A percentile compares a stretch with the other conserved stretches of the same genome.
Evolutionary conservation across 768 basidiomycete species (phyloP).

Genomic region (Tulasnella sp.): DNA sequence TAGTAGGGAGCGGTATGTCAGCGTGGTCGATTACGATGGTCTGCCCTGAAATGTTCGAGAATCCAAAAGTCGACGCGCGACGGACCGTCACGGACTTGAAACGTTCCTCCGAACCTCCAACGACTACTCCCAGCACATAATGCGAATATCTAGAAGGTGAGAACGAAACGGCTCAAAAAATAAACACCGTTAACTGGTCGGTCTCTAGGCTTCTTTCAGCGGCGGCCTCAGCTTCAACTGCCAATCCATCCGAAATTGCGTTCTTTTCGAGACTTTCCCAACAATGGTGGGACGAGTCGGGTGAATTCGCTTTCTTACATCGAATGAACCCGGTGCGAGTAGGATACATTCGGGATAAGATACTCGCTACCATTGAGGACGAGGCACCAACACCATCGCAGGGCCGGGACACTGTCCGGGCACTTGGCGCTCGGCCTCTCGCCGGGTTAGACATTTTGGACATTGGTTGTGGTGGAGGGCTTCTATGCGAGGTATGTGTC

Average conservation of each 20-base stretch:
- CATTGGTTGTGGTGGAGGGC: slow-evolving; percentile 91
- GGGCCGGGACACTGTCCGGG: slow-evolving; percentile 26
- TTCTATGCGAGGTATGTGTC: slow-evolving; percentile 72
- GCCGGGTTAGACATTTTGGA: slow-evolving; percentile 69
- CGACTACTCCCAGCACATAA: background rate
- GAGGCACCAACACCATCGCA: slow-evolving; percentile 29
- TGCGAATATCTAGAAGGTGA: slow-evolving; percentile 8
- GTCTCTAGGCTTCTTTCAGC: background rate
- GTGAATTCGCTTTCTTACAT: slow-evolving; percentile 83
- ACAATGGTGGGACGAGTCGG: slow-evolving; percentile 93
- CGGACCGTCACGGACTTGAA: background rate
- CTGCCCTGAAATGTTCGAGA: slow-evolving; percentile 3
- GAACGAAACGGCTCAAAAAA: background rate
- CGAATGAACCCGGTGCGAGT: slow-evolving; percentile 91
- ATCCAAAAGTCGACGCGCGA: background rate
- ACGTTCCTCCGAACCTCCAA: background rate
- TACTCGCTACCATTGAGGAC: slow-evolving; percentile 55
- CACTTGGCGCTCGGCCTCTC: slow-evolving; percentile 35
- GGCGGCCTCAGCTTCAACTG: slow-evolving; percentile 34
- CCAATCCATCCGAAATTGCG: slow-evolving; percentile 74
- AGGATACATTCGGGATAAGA: slow-evolving; percentile 71
- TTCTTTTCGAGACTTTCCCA: slow-evolving; percentile 84
- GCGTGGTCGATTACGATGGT: background rate
- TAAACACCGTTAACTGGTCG: background rate
- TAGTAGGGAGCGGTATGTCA: background rate